A percentile compares a stretch with the other conserved stretches of the same genome.
Conservation (phyloP, 371 early-diverging fungal genomes). For the Circinella umbellata region DNA sequence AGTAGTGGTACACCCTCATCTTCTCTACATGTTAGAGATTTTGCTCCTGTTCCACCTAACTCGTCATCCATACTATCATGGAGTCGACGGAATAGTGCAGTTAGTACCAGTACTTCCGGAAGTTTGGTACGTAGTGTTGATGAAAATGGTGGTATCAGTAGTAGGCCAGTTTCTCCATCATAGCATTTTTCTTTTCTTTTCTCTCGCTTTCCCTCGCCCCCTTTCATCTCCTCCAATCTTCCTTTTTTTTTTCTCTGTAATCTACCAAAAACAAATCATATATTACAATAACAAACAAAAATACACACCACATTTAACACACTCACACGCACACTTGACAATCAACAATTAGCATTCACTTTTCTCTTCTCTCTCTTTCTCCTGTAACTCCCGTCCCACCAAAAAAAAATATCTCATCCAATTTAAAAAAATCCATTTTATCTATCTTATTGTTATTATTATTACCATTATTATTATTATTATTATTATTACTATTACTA, state of each 20-base stretch:
- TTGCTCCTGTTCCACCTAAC: slow-evolving; percentile 5
- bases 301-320: too few relatives aligned
- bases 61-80: background rate
- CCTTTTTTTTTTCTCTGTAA: background rate
- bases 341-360: background rate
- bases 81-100: slow-evolving; percentile 8
- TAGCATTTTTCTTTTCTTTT: background rate
- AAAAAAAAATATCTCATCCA: too few relatives aligned
- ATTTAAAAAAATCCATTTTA: too few relatives aligned
- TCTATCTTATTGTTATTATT: too few relatives aligned
- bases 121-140: slow-evolving; percentile 22
- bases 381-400: too few relatives aligned
- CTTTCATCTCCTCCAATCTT: background rate
- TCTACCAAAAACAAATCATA: too few relatives aligned
- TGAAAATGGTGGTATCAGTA: background rate
- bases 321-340: too few relatives aligned
- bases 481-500: background rate
- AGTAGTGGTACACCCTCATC: slow-evolving; percentile 2
- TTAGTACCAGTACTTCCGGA: slow-evolving; percentile 1
- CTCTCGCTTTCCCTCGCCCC: background rate
- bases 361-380: background rate
- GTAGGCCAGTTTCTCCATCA: slow-evolving; percentile 13
- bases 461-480: too few relatives aligned
- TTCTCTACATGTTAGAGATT: slow-evolving; percentile 11
- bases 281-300: too few relatives aligned